Evolutionary conservation across 2,329 filamentous ascomycete species (phyloP).

Genomic region (Gaeumannomyces sp.): DNA sequence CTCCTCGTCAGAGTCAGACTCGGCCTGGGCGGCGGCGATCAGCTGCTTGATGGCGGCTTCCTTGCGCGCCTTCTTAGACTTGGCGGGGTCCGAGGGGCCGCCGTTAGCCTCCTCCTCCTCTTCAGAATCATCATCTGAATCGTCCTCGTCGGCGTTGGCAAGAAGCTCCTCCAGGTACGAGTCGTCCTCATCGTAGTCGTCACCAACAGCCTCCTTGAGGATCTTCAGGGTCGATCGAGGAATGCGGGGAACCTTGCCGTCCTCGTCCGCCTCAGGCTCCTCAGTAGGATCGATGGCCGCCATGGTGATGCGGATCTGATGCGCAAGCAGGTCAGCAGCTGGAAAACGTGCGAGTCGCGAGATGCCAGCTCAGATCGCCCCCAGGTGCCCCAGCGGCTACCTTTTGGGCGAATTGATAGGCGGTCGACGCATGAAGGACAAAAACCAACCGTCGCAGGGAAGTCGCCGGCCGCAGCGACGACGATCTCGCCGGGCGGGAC

Average conservation of each 20-base stretch:
- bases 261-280: slow-evolving; percentile 58
- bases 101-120: slow-evolving; percentile 68
- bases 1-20: slow-evolving; percentile 59
- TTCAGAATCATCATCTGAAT: slow-evolving; percentile 33
- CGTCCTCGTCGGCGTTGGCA: slow-evolving; percentile 41
- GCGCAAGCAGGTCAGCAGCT: not conserved
- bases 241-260: slow-evolving; percentile 53
- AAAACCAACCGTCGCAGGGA: slow-evolving; percentile 67
- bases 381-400: too few species aligned
- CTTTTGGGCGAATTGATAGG: not conserved
- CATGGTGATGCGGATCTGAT: slow-evolving; percentile 95
- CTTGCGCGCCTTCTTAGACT: slow-evolving; percentile 80
- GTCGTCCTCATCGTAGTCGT: slow-evolving; percentile 56
- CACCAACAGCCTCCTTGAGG: slow-evolving; percentile 53
- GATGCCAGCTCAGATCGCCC: not conserved
- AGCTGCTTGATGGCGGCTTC: slow-evolving; percentile 73
- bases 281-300: slow-evolving; percentile 91
- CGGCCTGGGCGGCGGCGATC: slow-evolving; percentile 57
- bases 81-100: slow-evolving; percentile 84
- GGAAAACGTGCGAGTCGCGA: not conserved
- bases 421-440: not conserved
- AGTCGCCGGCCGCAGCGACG: slow-evolving; percentile 70
- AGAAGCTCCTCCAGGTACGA: slow-evolving; percentile 49
- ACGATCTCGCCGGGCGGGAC: slow-evolving; percentile 80
- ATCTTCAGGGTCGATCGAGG: slow-evolving; percentile 86